A percentile compares a stretch with the other conserved stretches of the same genome.
phyloP scores from a whole-genome alignment of 345 rosid genomes.

The Firmiana major region DNA sequence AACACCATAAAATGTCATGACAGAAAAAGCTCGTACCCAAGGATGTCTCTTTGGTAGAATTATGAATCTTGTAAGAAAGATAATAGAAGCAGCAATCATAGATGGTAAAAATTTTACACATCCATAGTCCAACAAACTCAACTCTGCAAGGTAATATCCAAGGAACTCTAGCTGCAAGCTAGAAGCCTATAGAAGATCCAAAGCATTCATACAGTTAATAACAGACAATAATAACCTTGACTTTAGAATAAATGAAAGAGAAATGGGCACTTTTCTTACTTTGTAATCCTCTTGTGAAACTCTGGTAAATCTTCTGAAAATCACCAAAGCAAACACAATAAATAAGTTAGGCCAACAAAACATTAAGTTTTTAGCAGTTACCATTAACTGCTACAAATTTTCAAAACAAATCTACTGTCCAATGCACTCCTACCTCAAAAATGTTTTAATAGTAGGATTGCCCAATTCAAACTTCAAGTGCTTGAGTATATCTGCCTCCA shows the following conservation, averaged over 20 bases:
- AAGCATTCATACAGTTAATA: background rate
- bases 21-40: conserved; percentile 49
- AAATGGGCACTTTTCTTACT: conserved; percentile 28
- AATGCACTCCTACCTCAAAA: conserved; percentile 39
- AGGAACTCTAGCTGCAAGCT: conserved; percentile 63
- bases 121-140: conserved; percentile 62
- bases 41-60: conserved; percentile 48
- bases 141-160: conserved; percentile 66
- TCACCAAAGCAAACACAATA: conserved; percentile 14
- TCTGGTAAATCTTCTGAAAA: conserved; percentile 50
- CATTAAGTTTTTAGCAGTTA: background rate
- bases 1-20: background rate
- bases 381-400: background rate
- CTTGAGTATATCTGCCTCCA: conserved; percentile 70
- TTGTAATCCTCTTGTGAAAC: conserved; percentile 52
- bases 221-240: background rate
- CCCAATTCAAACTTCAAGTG: conserved; percentile 63
- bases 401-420: too few species aligned
- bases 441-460: conserved; percentile 55
- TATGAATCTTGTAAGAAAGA: conserved; percentile 62
- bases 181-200: conserved; percentile 28
- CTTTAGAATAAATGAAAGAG: background rate
- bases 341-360: background rate
- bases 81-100: conserved; percentile 61
- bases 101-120: conserved; percentile 71